phyloP scores from a whole-genome alignment of 495 filamentous ascomycete species.

The Daldinia decipiens region DNA sequence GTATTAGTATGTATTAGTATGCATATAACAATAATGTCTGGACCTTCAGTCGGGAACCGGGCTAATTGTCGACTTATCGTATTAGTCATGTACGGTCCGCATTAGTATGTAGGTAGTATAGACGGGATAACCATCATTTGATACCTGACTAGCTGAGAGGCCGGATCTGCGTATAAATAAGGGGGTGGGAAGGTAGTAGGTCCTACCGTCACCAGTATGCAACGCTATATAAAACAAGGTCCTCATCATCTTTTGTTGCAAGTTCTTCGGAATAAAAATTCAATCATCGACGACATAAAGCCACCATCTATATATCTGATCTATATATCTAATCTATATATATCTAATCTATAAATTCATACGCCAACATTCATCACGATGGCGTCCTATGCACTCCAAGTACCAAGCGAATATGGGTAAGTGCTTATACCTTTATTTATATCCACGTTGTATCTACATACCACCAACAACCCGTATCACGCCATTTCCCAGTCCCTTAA shows the following conservation, averaged over 20 bases:
- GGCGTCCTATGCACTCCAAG: constrained; percentile 39
- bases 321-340: no score
- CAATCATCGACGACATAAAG: no score
- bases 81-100: not conserved
- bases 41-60: not conserved
- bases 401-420: constrained; percentile 59
- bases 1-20: not conserved
- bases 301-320: not conserved
- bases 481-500: constrained; percentile 16
- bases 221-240: constrained; percentile 6
- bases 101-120: not conserved
- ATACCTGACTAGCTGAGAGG: not conserved
- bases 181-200: constrained; percentile 6
- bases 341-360: not conserved
- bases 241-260: not conserved
- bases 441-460: not conserved
- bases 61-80: not conserved
- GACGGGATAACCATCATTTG: not conserved
- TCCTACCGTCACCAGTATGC: not conserved
- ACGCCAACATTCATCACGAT: constrained; percentile 1
- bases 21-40: not conserved
- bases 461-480: constrained; percentile 15
- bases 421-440: constrained; percentile 20
- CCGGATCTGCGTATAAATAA: constrained; percentile 10
- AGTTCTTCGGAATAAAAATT: not conserved